Percentiles rank a stretch among this genome's conserved stretches.
phyloP scores from a whole-genome alignment of 2,329 filamentous ascomycete genomes.

The Aspergillus alliaceus region DNA sequence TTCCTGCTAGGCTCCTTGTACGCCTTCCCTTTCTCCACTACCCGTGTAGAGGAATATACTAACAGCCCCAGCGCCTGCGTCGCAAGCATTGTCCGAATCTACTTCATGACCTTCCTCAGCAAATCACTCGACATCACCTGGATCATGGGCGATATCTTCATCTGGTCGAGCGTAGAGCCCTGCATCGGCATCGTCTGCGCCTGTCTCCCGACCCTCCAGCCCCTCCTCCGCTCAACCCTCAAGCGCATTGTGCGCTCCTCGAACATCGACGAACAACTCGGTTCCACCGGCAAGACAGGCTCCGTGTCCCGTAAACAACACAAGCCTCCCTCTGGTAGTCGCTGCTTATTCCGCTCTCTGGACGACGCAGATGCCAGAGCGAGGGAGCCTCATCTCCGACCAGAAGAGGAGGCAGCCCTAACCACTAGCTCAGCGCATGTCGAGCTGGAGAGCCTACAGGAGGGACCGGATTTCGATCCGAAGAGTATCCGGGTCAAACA shows the following conservation, averaged over 20 bases:
- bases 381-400: no score
- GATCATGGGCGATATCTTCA: background rate
- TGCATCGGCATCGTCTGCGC: conserved; percentile 1
- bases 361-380: no score
- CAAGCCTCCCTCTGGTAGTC: no score
- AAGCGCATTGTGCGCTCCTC: no score
- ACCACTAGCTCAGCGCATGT: no score
- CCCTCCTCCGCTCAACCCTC: conserved; percentile 1
- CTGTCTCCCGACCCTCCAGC: background rate
- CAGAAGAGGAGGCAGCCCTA: no score
- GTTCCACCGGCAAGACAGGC: no score
- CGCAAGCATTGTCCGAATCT: background rate
- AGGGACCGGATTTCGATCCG: no score
- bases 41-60: background rate
- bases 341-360: no score
- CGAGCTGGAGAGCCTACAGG: no score
- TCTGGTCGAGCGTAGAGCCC: conserved; percentile 4
- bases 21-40: background rate
- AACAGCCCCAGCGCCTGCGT: background rate
- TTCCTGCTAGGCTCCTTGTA: conserved; percentile 1
- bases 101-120: background rate
- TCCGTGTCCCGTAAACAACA: no score
- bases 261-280: no score
- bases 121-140: background rate
- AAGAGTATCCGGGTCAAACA: background rate